Conservation (phyloP, 306 rosid species). For the Gastrolobium bilobum region DNA sequence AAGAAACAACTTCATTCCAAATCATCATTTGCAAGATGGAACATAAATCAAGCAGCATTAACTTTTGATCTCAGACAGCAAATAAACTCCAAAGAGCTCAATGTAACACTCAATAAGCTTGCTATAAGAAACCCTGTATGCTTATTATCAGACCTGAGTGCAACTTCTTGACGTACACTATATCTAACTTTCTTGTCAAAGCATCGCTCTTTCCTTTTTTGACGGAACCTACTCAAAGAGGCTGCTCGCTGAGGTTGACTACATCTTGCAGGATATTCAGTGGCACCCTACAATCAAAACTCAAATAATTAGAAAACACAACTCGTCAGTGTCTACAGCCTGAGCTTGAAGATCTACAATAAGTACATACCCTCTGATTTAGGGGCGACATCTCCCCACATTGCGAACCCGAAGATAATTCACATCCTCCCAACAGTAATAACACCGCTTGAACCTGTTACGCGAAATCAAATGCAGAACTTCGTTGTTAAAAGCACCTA, state of each 20-base stretch:
- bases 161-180: slow-evolving; percentile 97
- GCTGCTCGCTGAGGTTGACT: slow-evolving; percentile 90
- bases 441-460: slow-evolving; percentile 89
- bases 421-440: slow-evolving; percentile 85
- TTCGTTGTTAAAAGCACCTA: not conserved
- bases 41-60: slow-evolving; percentile 3
- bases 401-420: slow-evolving; percentile 66
- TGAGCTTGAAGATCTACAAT: slow-evolving; percentile 13
- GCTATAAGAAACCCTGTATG: slow-evolving; percentile 33
- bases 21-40: not conserved
- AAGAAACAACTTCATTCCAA: slow-evolving; percentile 3
- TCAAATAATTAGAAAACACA: slow-evolving; percentile 25
- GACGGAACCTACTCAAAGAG: slow-evolving; percentile 83
- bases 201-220: slow-evolving; percentile 92
- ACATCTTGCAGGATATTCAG: slow-evolving; percentile 70
- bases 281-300: slow-evolving; percentile 54
- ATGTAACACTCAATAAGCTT: not conserved
- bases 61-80: not conserved
- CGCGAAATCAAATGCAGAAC: not conserved
- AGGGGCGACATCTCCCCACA: slow-evolving; percentile 57
- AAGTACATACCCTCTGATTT: slow-evolving; percentile 72
- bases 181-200: slow-evolving; percentile 97
- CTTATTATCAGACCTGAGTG: slow-evolving; percentile 77
- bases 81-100: slow-evolving; percentile 14
- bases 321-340: not conserved